Evolutionary conservation across 2,329 filamentous ascomycete species (phyloP), one percentile per base, ranked within the genome.

Genomic region (Epichloe coenophiala): DNA sequence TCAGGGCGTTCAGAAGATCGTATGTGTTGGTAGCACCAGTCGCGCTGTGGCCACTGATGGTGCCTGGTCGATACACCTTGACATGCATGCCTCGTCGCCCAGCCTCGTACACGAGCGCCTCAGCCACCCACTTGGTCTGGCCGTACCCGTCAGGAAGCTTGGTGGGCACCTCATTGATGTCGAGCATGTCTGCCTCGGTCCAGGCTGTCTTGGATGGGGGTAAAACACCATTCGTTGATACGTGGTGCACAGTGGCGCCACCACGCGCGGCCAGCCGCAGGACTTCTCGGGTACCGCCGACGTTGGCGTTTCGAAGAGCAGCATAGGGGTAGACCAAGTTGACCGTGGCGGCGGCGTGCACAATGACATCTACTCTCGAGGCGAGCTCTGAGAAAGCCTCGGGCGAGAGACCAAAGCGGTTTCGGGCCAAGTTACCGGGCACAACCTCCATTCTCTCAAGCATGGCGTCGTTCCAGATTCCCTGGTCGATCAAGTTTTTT

Each of bases 271-370:
- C 86, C 27, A 91, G 71, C 42, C 86, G 82, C 48, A 91, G 66
- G 39, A 90, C 77, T 61, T 90, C 85, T 41, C 78, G 72, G 1
- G 86, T 89, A n/a, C 86, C 86, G n/a, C 79, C 80, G 2, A 91
- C 83, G 57, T 91, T 91, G 51, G 85, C 78, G 47, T 76, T 78
- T 49, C 85, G 77, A 56, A 91, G 70, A 0, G 85, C 83, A 41
- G 86, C 86, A 57, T 90, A 90, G 0, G 86, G 86, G 57, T 91
- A 90, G 0, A 91, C 84, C 46, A 91, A 70, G 61, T 88, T 88
- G 60, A 91, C 86, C 1, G 82, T 86, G 5, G 86, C 86, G 27
- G 81, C 86, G 37, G 85, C 83, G 61, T 91, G 86, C 1, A 90
- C 73, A 51, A 91, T 83, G 37, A 88, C 85, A 54, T 90, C 74